A percentile compares a stretch with the other conserved stretches of the same genome.
phyloP scores from a whole-genome alignment of 352 stramenopile species.

The Phytophthora cactorum region DNA sequence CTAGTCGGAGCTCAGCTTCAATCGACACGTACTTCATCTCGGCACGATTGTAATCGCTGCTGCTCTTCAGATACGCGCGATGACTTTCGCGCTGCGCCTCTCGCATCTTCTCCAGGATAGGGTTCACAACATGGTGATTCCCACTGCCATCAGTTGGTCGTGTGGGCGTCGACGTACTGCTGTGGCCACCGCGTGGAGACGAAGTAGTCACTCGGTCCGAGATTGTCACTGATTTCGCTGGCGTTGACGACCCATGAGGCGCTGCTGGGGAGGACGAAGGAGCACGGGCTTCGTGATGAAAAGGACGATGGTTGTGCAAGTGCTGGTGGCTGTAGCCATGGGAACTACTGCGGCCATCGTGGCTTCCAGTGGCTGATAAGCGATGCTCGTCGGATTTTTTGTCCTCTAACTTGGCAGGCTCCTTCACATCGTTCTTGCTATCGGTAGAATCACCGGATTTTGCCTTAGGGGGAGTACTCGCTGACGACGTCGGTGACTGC shows the following conservation, averaged over 20 bases:
- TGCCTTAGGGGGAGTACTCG: conserved; percentile 1
- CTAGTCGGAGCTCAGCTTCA: conserved; percentile 61
- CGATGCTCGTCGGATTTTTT: conserved; percentile 5
- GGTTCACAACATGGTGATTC: conserved; percentile 35
- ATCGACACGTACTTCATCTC: conserved; percentile 61
- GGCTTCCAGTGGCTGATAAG: not conserved
- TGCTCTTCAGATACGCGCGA: conserved; percentile 58
- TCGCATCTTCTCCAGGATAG: conserved; percentile 44
- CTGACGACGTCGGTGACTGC: conserved; percentile 1
- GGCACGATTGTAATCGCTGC: conserved; percentile 61
- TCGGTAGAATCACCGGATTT: conserved; percentile 5
- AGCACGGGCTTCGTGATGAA: conserved; percentile 14
- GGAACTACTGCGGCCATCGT: conserved; percentile 11
- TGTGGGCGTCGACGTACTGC: conserved; percentile 13
- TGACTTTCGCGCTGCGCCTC: conserved; percentile 53
- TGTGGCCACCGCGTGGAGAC: conserved; percentile 21
- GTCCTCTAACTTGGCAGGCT: conserved; percentile 2
- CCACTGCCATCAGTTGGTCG: conserved; percentile 7
- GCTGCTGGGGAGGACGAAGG: conserved; percentile 20
- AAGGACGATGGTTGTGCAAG: conserved; percentile 10
- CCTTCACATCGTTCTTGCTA: conserved; percentile 3
- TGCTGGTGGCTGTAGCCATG: conserved; percentile 24
- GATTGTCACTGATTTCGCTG: conserved; percentile 16
- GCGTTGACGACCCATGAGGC: conserved; percentile 9
- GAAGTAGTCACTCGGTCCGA: conserved; percentile 21